Conservation (phyloP, 495 filamentous ascomycete genomes). For the Lepidopterella palustris region DNA sequence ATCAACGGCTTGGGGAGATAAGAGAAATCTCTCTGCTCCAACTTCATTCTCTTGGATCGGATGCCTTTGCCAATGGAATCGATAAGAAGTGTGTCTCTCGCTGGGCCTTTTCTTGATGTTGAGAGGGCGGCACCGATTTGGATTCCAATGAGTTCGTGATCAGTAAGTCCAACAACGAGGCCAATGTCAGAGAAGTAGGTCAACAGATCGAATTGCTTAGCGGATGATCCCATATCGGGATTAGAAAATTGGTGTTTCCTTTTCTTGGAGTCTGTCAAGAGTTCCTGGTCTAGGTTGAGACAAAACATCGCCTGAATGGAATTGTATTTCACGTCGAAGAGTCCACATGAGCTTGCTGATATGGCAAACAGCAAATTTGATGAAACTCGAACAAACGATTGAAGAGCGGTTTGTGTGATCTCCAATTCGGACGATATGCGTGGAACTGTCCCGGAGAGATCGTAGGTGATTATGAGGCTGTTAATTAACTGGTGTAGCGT, state of each 20-base stretch:
- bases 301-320: constrained; percentile 29
- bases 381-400: constrained; percentile 43
- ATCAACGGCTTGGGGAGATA: background rate
- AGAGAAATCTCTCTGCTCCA: background rate
- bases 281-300: background rate
- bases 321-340: constrained; percentile 37
- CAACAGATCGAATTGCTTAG: constrained; percentile 8
- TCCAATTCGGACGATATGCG: constrained; percentile 25
- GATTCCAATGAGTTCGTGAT: constrained; percentile 29
- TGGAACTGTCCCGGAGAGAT: constrained; percentile 45
- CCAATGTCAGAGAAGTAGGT: constrained; percentile 29
- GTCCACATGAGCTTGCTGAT: constrained; percentile 17
- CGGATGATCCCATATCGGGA: background rate
- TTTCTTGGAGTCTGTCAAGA: constrained; percentile 21
- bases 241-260: constrained; percentile 14
- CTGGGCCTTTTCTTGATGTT: constrained; percentile 16
- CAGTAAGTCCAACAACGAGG: constrained; percentile 26
- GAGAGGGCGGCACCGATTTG: constrained; percentile 24
- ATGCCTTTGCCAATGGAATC: constrained; percentile 35
- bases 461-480: constrained; percentile 44
- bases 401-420: background rate
- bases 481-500: constrained; percentile 46
- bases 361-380: constrained; percentile 25
- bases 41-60: constrained; percentile 1
- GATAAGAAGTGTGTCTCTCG: constrained; percentile 19